Evolutionary conservation across 441 rosid genomes (phyloP).

Genomic region (Populus hybrid): DNA sequence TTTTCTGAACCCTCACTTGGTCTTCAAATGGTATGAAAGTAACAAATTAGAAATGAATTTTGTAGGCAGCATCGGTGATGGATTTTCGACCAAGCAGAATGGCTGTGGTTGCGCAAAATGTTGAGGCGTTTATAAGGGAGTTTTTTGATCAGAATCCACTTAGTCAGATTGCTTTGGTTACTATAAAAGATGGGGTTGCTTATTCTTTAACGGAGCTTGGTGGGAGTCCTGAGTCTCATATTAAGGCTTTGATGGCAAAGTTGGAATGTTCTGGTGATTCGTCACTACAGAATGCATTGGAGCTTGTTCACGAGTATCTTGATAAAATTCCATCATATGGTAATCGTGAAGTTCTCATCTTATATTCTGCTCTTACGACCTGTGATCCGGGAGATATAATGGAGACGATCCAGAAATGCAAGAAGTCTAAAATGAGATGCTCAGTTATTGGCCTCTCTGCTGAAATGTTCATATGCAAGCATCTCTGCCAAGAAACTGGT

Average conservation of each 20-base stretch:
- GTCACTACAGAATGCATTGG: conserved; percentile 83
- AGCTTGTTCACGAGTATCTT: conserved; percentile 59
- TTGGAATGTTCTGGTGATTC: conserved; percentile 76
- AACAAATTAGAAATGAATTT: neutral
- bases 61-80: conserved; percentile 76
- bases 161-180: conserved; percentile 61
- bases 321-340: conserved; percentile 67
- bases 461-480: conserved; percentile 86
- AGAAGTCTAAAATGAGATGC: conserved; percentile 77
- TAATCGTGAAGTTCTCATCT: conserved; percentile 64
- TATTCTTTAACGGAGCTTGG: conserved; percentile 76
- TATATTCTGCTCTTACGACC: conserved; percentile 73
- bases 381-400: conserved; percentile 92
- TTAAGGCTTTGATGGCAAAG: conserved; percentile 77
- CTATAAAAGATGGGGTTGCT: conserved; percentile 71
- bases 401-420: conserved; percentile 79
- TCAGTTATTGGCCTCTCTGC: conserved; percentile 90
- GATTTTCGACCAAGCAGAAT: conserved; percentile 72
- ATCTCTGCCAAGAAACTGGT: conserved; percentile 89
- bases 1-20: neutral
- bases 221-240: conserved; percentile 87
- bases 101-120: conserved; percentile 65
- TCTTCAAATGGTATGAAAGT: neutral
- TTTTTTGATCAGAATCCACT: conserved; percentile 88
- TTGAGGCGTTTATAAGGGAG: conserved; percentile 82